Percentiles rank a stretch among this genome's conserved stretches.
phyloP scores from a whole-genome alignment of 2,329 filamentous ascomycete genomes.

The Tolypocladium endophyticum region DNA sequence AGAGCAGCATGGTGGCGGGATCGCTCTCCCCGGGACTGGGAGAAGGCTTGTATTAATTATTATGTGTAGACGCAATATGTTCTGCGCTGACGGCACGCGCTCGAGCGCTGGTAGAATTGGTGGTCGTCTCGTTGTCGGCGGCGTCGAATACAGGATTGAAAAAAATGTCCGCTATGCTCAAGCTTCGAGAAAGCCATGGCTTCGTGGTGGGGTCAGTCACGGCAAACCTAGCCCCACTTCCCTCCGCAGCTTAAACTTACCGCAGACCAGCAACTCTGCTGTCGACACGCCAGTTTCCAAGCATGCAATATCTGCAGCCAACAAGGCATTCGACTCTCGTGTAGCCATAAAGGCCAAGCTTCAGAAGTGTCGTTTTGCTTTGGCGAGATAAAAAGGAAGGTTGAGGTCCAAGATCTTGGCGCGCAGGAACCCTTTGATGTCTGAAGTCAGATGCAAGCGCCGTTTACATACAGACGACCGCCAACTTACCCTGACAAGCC shows the following conservation, averaged over 20 bases:
- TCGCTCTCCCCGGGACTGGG: not conserved
- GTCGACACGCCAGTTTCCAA: not conserved
- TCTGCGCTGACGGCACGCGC: not conserved
- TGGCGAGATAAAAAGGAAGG: no score
- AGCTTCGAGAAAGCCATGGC: not conserved
- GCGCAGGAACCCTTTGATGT: no score
- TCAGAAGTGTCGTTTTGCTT: no score
- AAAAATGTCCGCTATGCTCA: not conserved
- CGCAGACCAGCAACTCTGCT: no score
- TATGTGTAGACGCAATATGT: not conserved
- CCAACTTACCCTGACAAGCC: no score
- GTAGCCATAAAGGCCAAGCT: no score
- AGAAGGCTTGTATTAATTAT: not conserved
- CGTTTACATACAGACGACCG: no score
- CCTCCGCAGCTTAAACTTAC: no score
- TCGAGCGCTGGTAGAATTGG: not conserved
- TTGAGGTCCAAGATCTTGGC: no score
- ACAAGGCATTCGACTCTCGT: no score
- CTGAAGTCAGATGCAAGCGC: no score
- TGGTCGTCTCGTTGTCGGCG: not conserved
- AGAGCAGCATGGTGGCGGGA: constrained; percentile 49
- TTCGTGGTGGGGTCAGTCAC: not conserved
- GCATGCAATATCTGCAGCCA: no score
- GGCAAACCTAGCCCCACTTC: not conserved
- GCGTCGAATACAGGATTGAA: not conserved